Percentiles rank a stretch among this genome's conserved stretches.
These are phyloP conservation scores for Chaetomidium leptoderma DNA, from an alignment of 495 filamentous ascomycete species.

Conservation along the genomic window DNA sequence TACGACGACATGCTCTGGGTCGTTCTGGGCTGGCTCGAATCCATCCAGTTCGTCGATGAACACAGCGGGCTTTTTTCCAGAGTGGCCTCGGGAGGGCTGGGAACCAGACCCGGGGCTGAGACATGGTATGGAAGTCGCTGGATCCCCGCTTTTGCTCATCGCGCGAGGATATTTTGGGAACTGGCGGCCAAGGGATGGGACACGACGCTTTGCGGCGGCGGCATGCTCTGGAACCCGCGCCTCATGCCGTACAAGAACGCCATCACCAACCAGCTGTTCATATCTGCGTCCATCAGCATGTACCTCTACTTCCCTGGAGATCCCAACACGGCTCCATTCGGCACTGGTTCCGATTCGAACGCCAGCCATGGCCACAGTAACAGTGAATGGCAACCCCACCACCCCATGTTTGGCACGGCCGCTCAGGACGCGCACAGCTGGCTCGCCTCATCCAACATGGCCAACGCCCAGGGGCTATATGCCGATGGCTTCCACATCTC, in stretches of 20 bases:
- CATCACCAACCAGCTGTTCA: conserved; percentile 90
- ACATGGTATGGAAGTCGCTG: conserved; percentile 75
- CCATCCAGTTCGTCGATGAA: conserved; percentile 65
- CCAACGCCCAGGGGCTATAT: conserved; percentile 70
- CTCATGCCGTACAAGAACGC: conserved; percentile 91
- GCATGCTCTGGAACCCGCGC: conserved; percentile 89
- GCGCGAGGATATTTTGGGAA: conserved; percentile 86
- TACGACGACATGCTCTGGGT: conserved; percentile 99
- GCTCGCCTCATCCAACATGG: conserved; percentile 78
- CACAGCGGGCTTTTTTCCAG: conserved; percentile 37
- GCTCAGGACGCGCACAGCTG: conserved; percentile 78
- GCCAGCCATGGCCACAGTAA: neutral
- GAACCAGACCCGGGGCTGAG: neutral
- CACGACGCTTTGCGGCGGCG: conserved; percentile 72
- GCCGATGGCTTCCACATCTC: conserved; percentile 88
- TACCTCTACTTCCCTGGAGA: conserved; percentile 89
- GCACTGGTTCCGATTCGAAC: neutral
- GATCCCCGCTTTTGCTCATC: conserved; percentile 74
- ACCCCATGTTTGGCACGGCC: conserved; percentile 61
- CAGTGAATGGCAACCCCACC: conserved; percentile 43
- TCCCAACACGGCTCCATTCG: conserved; percentile 63
- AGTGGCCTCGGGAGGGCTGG: neutral
- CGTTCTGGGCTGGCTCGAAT: conserved; percentile 85
- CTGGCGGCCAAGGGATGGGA: conserved; percentile 79
- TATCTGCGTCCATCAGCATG: conserved; percentile 81